These are phyloP conservation scores for Lecanosticta acicola DNA, from an alignment of 2,329 filamentous ascomycete genomes.

Conservation along the genomic window DNA sequence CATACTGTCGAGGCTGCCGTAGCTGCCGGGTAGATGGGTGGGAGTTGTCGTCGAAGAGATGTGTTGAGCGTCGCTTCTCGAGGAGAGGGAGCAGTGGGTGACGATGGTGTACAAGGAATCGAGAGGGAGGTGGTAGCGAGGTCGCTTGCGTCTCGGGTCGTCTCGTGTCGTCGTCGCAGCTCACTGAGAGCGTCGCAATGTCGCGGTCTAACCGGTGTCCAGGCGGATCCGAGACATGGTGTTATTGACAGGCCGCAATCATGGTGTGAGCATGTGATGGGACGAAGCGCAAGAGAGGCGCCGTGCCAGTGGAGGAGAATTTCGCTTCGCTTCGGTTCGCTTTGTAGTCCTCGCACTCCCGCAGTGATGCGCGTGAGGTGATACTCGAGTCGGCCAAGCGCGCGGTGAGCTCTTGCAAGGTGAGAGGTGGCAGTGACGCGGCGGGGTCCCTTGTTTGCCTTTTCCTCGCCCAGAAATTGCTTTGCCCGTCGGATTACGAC, in stretches of 20 bases:
- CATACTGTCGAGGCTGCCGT: background rate
- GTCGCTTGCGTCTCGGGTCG: background rate
- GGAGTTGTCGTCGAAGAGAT: background rate
- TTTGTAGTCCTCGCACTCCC: background rate
- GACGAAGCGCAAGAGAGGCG: too few relatives aligned
- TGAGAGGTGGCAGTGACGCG: background rate
- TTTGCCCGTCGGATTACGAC: too few relatives aligned
- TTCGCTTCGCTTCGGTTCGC: background rate
- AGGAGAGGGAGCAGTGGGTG: too few relatives aligned
- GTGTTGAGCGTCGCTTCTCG: too few relatives aligned
- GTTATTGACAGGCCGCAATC: background rate
- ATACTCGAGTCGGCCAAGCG: background rate
- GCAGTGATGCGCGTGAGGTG: background rate
- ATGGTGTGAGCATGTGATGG: too few relatives aligned
- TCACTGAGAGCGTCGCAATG: background rate
- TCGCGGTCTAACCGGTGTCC: background rate
- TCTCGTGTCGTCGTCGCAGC: background rate
- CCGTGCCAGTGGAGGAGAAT: too few relatives aligned
- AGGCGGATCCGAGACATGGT: background rate
- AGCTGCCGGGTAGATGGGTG: background rate
- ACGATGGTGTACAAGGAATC: too few relatives aligned
- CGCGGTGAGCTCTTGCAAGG: background rate
- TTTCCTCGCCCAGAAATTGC: too few relatives aligned
- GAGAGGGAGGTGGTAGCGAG: background rate
- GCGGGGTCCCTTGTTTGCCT: too few relatives aligned